Conservation (phyloP, 805 yeast genomes). For the Candida pini region DNA sequence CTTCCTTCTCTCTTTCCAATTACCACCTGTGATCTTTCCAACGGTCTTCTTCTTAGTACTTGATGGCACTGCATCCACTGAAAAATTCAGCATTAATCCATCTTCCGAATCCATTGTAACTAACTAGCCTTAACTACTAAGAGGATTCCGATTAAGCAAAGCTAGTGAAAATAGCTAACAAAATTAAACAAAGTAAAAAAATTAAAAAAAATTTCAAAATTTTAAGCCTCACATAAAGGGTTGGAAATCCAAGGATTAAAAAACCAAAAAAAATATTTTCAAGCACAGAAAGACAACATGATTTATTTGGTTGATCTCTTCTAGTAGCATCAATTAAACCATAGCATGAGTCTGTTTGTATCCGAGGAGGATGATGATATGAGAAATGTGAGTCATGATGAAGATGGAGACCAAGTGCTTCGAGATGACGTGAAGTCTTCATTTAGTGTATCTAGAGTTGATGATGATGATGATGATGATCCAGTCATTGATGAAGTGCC, state of each 20-base stretch:
- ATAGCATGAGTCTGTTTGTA: constrained; percentile 27
- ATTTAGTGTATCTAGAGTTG: too few species aligned
- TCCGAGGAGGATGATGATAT: constrained; percentile 22
- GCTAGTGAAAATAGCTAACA: not conserved
- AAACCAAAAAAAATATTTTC: too few species aligned
- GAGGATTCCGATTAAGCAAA: too few species aligned
- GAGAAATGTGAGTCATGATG: constrained; percentile 11
- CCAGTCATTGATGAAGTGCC: constrained; percentile 61
- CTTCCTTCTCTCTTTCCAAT: constrained; percentile 77
- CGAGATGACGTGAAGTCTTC: too few species aligned
- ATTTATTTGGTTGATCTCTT: too few species aligned
- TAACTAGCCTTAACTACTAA: too few species aligned
- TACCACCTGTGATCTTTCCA: constrained; percentile 59
- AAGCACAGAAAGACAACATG: too few species aligned
- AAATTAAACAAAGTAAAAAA: too few species aligned
- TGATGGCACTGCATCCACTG: constrained; percentile 33
- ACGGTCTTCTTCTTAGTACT: constrained; percentile 10
- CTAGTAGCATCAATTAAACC: too few species aligned
- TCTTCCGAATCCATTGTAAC: constrained; percentile 45
- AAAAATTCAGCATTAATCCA: constrained; percentile 72
- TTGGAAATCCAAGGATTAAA: too few species aligned
- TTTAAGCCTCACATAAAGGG: too few species aligned
- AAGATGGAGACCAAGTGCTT: constrained; percentile 18
- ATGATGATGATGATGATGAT: constrained; percentile 41
- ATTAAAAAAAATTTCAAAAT: too few species aligned